Base-by-base conservation (phyloP, 208 protist genomes). In the Chromosphaera perkinsii region DNA sequence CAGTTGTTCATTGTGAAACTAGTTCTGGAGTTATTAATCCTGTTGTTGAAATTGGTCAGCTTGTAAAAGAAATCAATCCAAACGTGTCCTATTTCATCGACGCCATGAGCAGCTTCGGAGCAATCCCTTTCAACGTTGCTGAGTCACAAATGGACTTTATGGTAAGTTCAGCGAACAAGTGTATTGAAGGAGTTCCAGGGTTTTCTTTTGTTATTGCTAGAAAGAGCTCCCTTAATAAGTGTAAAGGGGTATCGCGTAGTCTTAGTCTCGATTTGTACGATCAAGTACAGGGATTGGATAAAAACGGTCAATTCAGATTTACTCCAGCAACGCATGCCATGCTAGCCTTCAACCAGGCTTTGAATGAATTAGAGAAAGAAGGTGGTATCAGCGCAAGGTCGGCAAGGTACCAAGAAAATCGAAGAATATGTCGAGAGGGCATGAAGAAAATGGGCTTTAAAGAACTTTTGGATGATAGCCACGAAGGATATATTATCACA, bases 11-110 rank as follows among this genome's bases (percentile, higher is more conserved):
- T 66, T 83, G 88, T 73, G 88, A 92, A 65, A 91, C 88, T 0
- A 90, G 84, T 70, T 89, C 82, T 39, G 88, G 88, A 26, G 85
- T 92, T 77, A 74, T 92, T 14, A 91, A 92, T 66, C 86, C 86
- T 22, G 82, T 82, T 9, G 76, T 82, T 42, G 36, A 75, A 51
- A 84, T 92, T 49, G 76, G 70, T 36, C 60, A 48, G 5, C 70
- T 79, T 24, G 82, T 90, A 36, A 78, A 66, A 29, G 59, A 78
- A 57, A 10, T 69, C 35, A 36, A 79, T 17, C 83, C 84, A 9
- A 69, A 77, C 5, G 85, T 84, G 5, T 67, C 68, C n/a, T 86
- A 89, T 52, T 83, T 92, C 36, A 79, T 86, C 12, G 88, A 92
- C 55, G 70, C 82, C 40, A 90, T 92, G 69, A 88, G 80, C 60